These are phyloP conservation scores for Fraxinus pennsylvanica DNA, from an alignment of 257 asterid species.

Conservation along the genomic window DNA sequence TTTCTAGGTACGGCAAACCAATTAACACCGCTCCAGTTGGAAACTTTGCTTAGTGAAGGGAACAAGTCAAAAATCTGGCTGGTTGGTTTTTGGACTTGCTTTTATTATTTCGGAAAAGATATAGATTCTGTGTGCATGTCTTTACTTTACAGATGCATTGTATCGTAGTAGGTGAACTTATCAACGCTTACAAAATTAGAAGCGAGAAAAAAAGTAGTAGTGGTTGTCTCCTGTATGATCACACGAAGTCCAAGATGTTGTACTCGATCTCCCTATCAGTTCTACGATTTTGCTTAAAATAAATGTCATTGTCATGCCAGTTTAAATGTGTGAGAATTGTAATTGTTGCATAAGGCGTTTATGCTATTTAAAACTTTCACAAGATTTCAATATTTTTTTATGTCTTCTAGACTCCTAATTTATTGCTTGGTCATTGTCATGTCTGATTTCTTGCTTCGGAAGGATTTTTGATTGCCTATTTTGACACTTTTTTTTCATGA, in stretches of 20 bases:
- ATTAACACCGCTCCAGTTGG: constrained; percentile 88
- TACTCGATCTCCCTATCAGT: neutral
- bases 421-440: neutral
- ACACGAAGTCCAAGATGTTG: neutral
- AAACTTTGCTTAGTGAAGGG: constrained; percentile 85
- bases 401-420: neutral
- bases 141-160: constrained; percentile 5
- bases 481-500: neutral
- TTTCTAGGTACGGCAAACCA: constrained; percentile 67
- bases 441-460: neutral
- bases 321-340: neutral
- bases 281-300: neutral
- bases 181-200: neutral
- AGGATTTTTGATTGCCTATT: neutral
- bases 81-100: constrained; percentile 72
- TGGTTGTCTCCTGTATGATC: neutral
- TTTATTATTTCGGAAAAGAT: constrained; percentile 22
- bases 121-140: neutral
- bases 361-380: neutral
- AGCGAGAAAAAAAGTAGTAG: neutral
- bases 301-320: neutral
- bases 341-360: neutral
- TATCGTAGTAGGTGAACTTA: neutral
- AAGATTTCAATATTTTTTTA: neutral
- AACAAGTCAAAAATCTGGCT: constrained; percentile 80